These are phyloP conservation scores for Isabelozyma gotoi DNA, from an alignment of 805 yeast genomes.

Conservation along the genomic window DNA sequence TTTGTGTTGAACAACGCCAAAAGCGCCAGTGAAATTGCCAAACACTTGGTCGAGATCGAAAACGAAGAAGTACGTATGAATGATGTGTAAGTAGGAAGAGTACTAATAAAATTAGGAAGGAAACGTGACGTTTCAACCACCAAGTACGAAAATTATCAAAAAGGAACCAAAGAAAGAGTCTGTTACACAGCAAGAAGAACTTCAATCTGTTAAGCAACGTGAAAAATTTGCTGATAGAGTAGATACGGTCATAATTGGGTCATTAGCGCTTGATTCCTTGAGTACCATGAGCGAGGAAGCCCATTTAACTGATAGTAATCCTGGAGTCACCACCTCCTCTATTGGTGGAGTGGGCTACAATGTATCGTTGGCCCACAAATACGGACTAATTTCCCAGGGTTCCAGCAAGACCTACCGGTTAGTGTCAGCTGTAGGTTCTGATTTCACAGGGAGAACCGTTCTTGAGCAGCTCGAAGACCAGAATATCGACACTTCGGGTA, in stretches of 20 bases:
- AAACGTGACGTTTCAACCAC: slow-evolving; percentile 3
- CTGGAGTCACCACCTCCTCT: slow-evolving; percentile 55
- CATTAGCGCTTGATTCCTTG: slow-evolving; percentile 73
- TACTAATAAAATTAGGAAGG: slow-evolving; percentile 4
- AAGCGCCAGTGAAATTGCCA: slow-evolving; percentile 68
- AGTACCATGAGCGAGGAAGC: slow-evolving; percentile 39
- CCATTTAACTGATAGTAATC: slow-evolving; percentile 64
- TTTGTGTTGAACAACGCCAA: slow-evolving; percentile 78
- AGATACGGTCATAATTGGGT: slow-evolving; percentile 59
- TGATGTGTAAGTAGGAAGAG: background rate
- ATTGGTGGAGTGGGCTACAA: slow-evolving; percentile 88
- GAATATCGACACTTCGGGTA: slow-evolving; percentile 39
- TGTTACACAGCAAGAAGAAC: no score
- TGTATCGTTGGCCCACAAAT: slow-evolving; percentile 62
- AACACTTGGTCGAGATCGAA: slow-evolving; percentile 42
- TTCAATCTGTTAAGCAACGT: no score
- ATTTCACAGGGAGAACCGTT: slow-evolving; percentile 49
- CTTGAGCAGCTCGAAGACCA: slow-evolving; percentile 20
- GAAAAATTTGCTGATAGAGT: slow-evolving; percentile 5
- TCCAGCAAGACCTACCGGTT: slow-evolving; percentile 32
- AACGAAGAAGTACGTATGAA: slow-evolving; percentile 5
- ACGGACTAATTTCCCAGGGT: slow-evolving; percentile 12
- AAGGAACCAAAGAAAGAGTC: no score
- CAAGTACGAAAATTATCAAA: slow-evolving; percentile 1
- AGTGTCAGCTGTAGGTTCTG: slow-evolving; percentile 63